Evolutionary conservation across 1,284 basidiomycete genomes (phyloP), one percentile per base, ranked within the genome.

Genomic region (Apiotrichum laibachii): DNA sequence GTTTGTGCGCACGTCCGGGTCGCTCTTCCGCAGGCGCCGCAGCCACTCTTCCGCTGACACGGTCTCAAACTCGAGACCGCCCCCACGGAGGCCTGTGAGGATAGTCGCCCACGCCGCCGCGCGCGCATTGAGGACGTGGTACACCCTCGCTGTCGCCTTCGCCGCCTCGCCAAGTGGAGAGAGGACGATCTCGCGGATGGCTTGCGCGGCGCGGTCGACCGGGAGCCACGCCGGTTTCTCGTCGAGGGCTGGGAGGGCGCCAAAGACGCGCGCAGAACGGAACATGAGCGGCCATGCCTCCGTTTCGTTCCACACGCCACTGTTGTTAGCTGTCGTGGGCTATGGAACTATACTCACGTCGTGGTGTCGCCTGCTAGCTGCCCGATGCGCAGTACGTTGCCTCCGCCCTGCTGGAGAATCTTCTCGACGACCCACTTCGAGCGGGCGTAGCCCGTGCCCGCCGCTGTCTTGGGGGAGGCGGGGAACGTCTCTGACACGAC

Each of bases 1-100:
- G 64, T 84, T 84, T 16, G 67, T 70, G 0, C 55, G 70, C n/a
- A 80, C 77, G 39, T 84, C 79, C 0, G 73, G 66, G 40, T 82
- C 77, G 18, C 78, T 81, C 48, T 70, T 69, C 0, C 74, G 73
- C 26, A 86, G 68, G 0, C 69, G 67, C 34, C 78, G 71, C n/a
- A 85, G 70, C 84, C 87, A 70, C 79, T 82, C 60, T 72, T 77
- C 50, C 84, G 85, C 59, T 81, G 88, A 82, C 33, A 90, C 86
- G 42, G 87, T 82, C 67, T 91, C 86, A 64, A 94, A 84, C 26
- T 73, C 84, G 70, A 92, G 86, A 11, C 87, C 88, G 52, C 82
- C 80, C 11, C 83, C 73, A 13, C 77, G 71, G 45, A 91, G 82
- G 61, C 89, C 84, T 22, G 83, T 78, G 58, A 83, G 81, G 73